Evolutionary conservation across 495 filamentous ascomycete genomes (phyloP), one percentile per base, ranked within the genome.

Genomic region (Aspergillus cavernicola): DNA sequence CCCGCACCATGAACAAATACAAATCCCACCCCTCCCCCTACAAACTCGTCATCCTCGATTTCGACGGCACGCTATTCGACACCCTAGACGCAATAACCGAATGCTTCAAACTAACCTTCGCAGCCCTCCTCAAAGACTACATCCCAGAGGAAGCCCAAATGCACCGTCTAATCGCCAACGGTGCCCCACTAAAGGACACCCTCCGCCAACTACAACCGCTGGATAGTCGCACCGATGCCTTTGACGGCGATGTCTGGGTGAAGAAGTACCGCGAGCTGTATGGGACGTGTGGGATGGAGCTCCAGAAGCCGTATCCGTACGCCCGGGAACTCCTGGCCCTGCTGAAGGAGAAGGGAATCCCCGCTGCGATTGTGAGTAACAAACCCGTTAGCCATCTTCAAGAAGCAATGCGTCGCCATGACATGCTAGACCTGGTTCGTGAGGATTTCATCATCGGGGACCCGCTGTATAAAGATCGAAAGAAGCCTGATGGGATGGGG

Each of bases 281-380:
- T 28, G 53, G 52, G 8, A 58, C 31, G 1, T 56, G 64, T 24
- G 63, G 65, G n/a, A 63, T 64, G 40, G 18, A 32, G 10, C 63
- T 62, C 11, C 49, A 61, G 26, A 57, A 55, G n/a, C 54, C 65
- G n/a, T 68, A 58, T 20, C 54, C 60, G 0, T 58, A 52, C 22
- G 63, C 65, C 11, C 41, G 49, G 15, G 33, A 58, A 0, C 54
- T 68, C 3, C 26, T 68, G 22, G 32, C 29, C 5, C 13, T 45
- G 9, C 36, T 68, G 1, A 5, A 15, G 13, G 28, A 53, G 19
- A 43, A n/a, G 18, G 42, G 52, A 2, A 50, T 66, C 16, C 58
- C 62, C 20, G 46, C 61, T 31, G 60, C 63, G 0, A 64, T 68
- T 20, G 52, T 68, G 13, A 68, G 58, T 32, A 68, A 68, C 28